Evolutionary conservation across 192 early-diverging fungal species (phyloP).

Genomic region (Backusella circina): DNA sequence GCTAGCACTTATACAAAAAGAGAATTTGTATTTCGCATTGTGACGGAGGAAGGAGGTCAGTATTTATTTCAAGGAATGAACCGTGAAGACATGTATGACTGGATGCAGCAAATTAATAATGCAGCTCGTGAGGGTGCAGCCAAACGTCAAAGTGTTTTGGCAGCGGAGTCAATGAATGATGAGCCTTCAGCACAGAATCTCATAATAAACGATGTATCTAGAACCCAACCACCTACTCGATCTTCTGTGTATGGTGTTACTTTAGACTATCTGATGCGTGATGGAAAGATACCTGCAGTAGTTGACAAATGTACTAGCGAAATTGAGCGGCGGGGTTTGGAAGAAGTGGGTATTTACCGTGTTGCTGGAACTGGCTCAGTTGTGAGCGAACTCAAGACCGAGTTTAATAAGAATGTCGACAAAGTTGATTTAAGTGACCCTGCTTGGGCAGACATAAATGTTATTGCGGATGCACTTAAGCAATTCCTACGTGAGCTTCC

Average conservation of each 20-base stretch:
- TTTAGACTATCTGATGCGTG: slow-evolving; percentile 54
- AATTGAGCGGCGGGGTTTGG: slow-evolving; percentile 68
- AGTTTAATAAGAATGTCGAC: slow-evolving; percentile 53
- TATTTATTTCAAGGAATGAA: slow-evolving; percentile 68
- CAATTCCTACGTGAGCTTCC: slow-evolving; percentile 93
- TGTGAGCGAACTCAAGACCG: slow-evolving; percentile 52
- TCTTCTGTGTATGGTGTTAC: slow-evolving; percentile 58
- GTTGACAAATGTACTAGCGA: slow-evolving; percentile 69
- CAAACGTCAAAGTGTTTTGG: slow-evolving; percentile 63
- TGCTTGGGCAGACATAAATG: slow-evolving; percentile 72
- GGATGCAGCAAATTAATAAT: slow-evolving; percentile 64
- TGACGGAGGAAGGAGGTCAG: slow-evolving; percentile 78
- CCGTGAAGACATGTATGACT: slow-evolving; percentile 67
- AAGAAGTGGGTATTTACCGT: slow-evolving; percentile 74
- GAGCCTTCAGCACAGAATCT: background rate
- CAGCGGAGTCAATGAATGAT: slow-evolving; percentile 41
- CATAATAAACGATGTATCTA: background rate
- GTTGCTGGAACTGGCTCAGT: slow-evolving; percentile 63
- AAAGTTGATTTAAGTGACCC: slow-evolving; percentile 55
- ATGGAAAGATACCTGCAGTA: slow-evolving; percentile 53
- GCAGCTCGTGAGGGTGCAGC: slow-evolving; percentile 69
- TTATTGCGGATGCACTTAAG: slow-evolving; percentile 87
- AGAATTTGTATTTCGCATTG: slow-evolving; percentile 74
- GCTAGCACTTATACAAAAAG: slow-evolving; percentile 64
- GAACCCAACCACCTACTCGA: background rate